These are phyloP conservation scores for Candida sojae DNA, from an alignment of 1,139 yeast species.

Conservation along the genomic window DNA sequence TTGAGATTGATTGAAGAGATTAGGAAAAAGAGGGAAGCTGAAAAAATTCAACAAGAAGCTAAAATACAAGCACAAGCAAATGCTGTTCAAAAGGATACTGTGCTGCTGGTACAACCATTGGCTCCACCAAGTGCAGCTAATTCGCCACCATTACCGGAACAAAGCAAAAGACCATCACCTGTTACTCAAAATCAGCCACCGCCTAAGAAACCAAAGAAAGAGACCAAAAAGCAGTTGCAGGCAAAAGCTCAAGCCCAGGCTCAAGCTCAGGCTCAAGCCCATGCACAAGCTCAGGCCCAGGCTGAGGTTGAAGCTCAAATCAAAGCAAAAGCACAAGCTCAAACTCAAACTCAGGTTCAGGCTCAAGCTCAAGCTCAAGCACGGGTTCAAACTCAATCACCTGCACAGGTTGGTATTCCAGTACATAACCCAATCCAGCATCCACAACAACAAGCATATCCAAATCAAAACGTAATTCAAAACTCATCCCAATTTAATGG, in stretches of 20 bases:
- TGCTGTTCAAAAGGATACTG: conserved; percentile 12
- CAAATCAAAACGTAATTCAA: conserved; percentile 3
- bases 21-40: conserved; percentile 45
- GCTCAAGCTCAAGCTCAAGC: conserved; percentile 5
- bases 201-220: conserved; percentile 9
- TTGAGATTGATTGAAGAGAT: conserved; percentile 50
- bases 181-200: conserved; percentile 7
- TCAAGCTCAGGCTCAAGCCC: conserved; percentile 26
- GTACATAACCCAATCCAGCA: not conserved
- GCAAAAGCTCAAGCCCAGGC: conserved; percentile 35
- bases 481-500: conserved; percentile 7
- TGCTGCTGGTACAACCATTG: conserved; percentile 4
- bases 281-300: conserved; percentile 21
- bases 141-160: conserved; percentile 7
- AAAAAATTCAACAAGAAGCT: conserved; percentile 45
- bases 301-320: conserved; percentile 2
- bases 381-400: conserved; percentile 7
- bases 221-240: conserved; percentile 9
- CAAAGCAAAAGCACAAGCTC: conserved; percentile 5
- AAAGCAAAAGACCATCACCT: conserved; percentile 7
- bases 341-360: conserved; percentile 6
- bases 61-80: conserved; percentile 31
- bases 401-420: not conserved
- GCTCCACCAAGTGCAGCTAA: conserved; percentile 3
- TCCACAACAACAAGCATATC: conserved; percentile 3